phyloP scores from a whole-genome alignment of 2,329 filamentous ascomycete genomes.

The Colletotrichum aenigma region DNA sequence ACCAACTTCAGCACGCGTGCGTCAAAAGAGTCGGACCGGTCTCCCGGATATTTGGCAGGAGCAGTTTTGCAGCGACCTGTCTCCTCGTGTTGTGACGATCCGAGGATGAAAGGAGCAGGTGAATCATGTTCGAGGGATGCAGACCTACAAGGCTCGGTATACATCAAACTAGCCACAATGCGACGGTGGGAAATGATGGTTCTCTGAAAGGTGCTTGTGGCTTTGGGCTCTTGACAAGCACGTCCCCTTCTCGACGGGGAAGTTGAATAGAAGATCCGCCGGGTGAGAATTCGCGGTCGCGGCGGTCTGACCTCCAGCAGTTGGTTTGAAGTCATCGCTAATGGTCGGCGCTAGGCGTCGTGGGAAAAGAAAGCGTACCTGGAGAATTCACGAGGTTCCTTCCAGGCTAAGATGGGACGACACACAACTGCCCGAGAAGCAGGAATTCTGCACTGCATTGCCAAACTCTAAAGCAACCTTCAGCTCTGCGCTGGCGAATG shows the following conservation, averaged over 20 bases:
- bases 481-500: neutral
- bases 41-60: neutral
- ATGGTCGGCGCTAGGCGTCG: neutral
- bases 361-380: slow-evolving; percentile 17
- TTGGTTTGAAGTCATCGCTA: neutral
- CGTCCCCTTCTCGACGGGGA: neutral
- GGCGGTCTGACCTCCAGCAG: neutral
- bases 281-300: neutral
- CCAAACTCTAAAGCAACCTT: slow-evolving; percentile 19
- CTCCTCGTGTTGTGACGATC: neutral
- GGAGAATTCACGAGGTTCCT: slow-evolving; percentile 9
- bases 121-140: neutral
- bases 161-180: neutral
- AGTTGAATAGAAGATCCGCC: neutral
- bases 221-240: neutral
- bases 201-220: neutral
- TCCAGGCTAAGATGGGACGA: slow-evolving; percentile 6
- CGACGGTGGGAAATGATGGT: neutral
- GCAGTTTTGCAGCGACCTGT: neutral
- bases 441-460: neutral
- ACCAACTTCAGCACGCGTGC: neutral
- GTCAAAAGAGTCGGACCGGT: neutral
- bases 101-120: neutral
- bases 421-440: neutral
- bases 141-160: neutral